Base-by-base conservation (phyloP, 306 rosid genomes). In the Cucumis cinereus region DNA sequence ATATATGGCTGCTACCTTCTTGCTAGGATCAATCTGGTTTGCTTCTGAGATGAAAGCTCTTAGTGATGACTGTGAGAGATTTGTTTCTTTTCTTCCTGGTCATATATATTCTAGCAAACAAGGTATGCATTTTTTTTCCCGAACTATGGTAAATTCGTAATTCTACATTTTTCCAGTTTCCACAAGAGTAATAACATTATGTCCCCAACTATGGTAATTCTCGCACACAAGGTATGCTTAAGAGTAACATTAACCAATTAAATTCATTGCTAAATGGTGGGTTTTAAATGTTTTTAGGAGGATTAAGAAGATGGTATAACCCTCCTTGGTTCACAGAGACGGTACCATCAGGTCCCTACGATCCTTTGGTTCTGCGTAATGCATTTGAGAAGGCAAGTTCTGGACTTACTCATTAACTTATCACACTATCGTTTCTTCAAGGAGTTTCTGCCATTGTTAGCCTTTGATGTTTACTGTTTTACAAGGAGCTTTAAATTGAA, bases 41-140 rank as follows among this genome's bases (percentile, higher is more conserved):
- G 93, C 98, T 54, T 95, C 99, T 77, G 97, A 95, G 86, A 95
- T 95, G 99, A 95, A 95, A 84, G 99, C 98, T 79, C 63, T 95
- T 71, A 88, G 94, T 80, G 99, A 95, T 75, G 99, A 95, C 80
- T 95, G 99, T 79, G 98, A 94, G 82, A 89, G 96, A 80, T 94
- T 94, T 70, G 78, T 87, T 76, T 85, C 91, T 74, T 94, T 94
- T 78, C 98, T 88, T 71, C 99, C 99, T 3, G 99, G 98, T 81
- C 99, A 94, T 87, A 71, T 94, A 79, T 94, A 94, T 84, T 94
- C 97, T 81, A 89, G 99, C 90, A 94, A 89, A 82, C 85, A 88
- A 79, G 98, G 98, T 94, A 90, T 67, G 63, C 26, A 59, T 22
- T 9, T 4, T 35, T 33, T 53, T 45, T 43, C 43, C 63, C n/a